A percentile compares a stretch with the other conserved stretches of the same genome.
These are phyloP conservation scores for Pyracantha coccinea DNA, from an alignment of 331 rosid species.

Conservation along the genomic window DNA sequence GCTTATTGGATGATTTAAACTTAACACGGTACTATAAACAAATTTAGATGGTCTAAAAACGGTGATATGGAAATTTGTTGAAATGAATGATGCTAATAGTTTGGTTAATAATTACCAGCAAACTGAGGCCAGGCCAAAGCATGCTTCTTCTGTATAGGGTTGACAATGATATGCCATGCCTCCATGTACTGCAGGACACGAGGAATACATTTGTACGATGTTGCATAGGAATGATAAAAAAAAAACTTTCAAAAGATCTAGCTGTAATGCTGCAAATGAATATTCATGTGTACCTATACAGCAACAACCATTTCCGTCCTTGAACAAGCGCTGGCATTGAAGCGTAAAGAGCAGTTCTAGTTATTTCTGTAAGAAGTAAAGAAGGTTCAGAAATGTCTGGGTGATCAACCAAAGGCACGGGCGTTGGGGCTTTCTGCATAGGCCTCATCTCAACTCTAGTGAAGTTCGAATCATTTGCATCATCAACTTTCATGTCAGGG, in stretches of 20 bases:
- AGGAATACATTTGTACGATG: neutral
- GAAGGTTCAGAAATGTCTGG: conserved; percentile 74
- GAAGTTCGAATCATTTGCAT: conserved; percentile 15
- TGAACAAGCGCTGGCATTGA: conserved; percentile 73
- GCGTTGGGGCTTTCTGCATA: conserved; percentile 27
- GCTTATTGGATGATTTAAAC: neutral
- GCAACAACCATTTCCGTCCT: conserved; percentile 84
- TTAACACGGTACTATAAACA: neutral
- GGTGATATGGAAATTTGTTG: neutral
- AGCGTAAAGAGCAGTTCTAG: conserved; percentile 48
- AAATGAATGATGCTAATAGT: neutral
- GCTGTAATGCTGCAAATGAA: neutral
- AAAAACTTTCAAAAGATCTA: conserved; percentile 3
- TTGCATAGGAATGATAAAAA: neutral
- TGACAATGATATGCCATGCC: conserved; percentile 87
- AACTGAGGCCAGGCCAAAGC: conserved; percentile 85
- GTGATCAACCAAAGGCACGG: conserved; percentile 18
- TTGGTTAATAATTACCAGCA: conserved; percentile 47
- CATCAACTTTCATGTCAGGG: conserved; percentile 29
- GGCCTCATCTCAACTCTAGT: conserved; percentile 50
- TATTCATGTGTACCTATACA: conserved; percentile 52
- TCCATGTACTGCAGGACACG: conserved; percentile 66
- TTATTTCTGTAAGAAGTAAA: conserved; percentile 40
- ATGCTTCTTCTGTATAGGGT: conserved; percentile 80
- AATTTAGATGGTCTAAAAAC: neutral